Percentiles rank a stretch among this genome's conserved stretches.
Evolutionary conservation across 140 eudicot species (phyloP).

Genomic region (Flaveria floridana): DNA sequence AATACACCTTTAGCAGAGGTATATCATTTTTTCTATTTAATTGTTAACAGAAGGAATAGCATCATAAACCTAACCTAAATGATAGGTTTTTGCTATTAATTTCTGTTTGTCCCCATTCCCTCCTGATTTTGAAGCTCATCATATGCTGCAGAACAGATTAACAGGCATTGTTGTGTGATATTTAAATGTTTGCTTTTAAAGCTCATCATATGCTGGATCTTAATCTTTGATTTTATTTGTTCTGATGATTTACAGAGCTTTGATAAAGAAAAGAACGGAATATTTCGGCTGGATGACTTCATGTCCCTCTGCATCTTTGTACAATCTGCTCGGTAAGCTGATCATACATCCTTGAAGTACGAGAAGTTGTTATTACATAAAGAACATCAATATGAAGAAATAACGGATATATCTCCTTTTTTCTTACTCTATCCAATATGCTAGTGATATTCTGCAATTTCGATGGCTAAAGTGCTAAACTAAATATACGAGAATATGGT

Average conservation of each 20-base stretch:
- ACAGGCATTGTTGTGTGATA: background rate
- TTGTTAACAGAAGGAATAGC: background rate
- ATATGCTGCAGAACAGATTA: background rate
- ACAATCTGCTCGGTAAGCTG: constrained; percentile 69
- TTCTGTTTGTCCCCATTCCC: too few relatives aligned
- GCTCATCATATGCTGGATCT: background rate
- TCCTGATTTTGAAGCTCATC: constrained; percentile 1
- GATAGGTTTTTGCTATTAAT: background rate
- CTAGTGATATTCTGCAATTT: too few relatives aligned
- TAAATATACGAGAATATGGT: background rate
- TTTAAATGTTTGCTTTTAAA: background rate
- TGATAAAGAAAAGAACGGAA: constrained; percentile 72
- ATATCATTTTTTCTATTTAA: too few relatives aligned
- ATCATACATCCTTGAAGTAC: constrained; percentile 16
- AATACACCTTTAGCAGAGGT: too few relatives aligned
- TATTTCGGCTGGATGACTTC: constrained; percentile 75
- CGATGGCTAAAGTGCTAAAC: background rate
- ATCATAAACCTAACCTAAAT: background rate
- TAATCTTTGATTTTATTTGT: background rate
- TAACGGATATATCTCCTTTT: background rate
- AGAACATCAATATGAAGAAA: background rate
- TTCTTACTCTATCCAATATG: background rate
- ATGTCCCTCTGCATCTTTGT: constrained; percentile 86
- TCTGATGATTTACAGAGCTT: constrained; percentile 56
- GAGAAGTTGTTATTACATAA: background rate